A percentile compares a stretch with the other conserved stretches of the same genome.
phyloP scores from a whole-genome alignment of 176 grass and related monocot species.

The Avena eriantha region DNA sequence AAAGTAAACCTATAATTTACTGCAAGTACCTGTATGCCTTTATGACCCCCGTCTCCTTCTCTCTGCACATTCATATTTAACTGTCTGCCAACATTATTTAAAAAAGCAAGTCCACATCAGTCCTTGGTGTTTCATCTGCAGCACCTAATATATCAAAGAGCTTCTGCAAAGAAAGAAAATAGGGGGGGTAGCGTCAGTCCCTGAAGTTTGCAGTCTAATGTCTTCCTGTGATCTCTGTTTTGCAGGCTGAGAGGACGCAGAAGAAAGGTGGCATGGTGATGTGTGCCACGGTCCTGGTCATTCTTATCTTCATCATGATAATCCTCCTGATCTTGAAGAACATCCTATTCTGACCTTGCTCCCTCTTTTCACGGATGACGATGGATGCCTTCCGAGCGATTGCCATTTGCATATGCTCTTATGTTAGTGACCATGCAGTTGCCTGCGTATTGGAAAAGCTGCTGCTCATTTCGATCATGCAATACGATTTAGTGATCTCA shows the following conservation, averaged over 20 bases:
- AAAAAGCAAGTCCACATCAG: neutral
- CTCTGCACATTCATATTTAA: conserved; percentile 9
- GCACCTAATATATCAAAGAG: conserved; percentile 14
- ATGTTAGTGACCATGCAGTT: conserved; percentile 9
- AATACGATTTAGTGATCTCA: conserved; percentile 32
- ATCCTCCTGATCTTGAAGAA: conserved; percentile 86
- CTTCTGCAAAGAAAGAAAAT: conserved; percentile 44
- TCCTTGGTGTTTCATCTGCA: conserved; percentile 27
- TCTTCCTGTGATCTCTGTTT: conserved; percentile 50
- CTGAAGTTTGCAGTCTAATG: conserved; percentile 45
- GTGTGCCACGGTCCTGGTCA: conserved; percentile 93
- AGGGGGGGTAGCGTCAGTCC: conserved; percentile 18
- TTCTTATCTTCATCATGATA: conserved; percentile 95
- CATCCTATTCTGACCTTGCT: conserved; percentile 71
- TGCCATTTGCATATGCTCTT: conserved; percentile 32
- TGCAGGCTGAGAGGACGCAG: conserved; percentile 94
- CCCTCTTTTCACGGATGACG: conserved; percentile 28
- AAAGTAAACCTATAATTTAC: conserved; percentile 27
- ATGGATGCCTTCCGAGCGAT: conserved; percentile 25
- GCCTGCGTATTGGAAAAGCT: conserved; percentile 31
- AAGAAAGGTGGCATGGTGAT: conserved; percentile 94
- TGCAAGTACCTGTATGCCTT: conserved; percentile 33
- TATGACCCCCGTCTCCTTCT: neutral
- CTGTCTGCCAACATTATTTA: conserved; percentile 19
- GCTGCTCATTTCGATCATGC: neutral